Base-by-base conservation (phyloP, 345 rosid genomes). In the Hirschfeldia incana region DNA sequence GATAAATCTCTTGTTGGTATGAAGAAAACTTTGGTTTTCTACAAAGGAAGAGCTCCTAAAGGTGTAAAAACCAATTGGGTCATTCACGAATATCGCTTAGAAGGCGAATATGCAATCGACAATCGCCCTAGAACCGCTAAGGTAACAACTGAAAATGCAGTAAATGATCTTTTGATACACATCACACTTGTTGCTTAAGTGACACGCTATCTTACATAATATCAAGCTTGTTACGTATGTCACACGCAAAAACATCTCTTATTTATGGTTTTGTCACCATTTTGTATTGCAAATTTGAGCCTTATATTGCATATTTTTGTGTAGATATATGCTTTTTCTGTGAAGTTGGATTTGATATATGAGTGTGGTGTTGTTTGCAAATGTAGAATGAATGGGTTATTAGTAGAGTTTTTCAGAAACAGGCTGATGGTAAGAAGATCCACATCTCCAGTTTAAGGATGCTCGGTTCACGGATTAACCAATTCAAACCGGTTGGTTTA, bases 11-110 rank as follows among this genome's bases (percentile, higher is more conserved):
- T 92, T 15, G 92, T 92, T 37, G 97, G 97, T 16, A 88, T 92
- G 95, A 92, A 92, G 82, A 92, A 92, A 83, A 91, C 96, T 10
- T 82, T 92, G 78, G 97, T 92, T 65, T 92, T 92, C 76, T 92
- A 92, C 77, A 84, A 21, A 81, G 97, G 92, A 29, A 87, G 95
- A 83, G 96, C 97, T 42, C 97, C 97, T 2, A 89, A 81, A 84
- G 97, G 97, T 2, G 80, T 76, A 13, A 92, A 92, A 85, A 85
- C 88, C 73, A 90, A 86, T 36, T 92, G 97, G 97, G 87, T 92
- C 33, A 90, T 90, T 89, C 97, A 92, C 39, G 96, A 92, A 65
- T 92, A 79, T 44, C 85, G 97, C 16, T 85, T 90, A 58, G 91
- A 92, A 72, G 95, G 91, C 67, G 81, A 85, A 76, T 81, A 72